phyloP scores from a whole-genome alignment of 768 basidiomycete species.

The Termitomyces sp. region DNA sequence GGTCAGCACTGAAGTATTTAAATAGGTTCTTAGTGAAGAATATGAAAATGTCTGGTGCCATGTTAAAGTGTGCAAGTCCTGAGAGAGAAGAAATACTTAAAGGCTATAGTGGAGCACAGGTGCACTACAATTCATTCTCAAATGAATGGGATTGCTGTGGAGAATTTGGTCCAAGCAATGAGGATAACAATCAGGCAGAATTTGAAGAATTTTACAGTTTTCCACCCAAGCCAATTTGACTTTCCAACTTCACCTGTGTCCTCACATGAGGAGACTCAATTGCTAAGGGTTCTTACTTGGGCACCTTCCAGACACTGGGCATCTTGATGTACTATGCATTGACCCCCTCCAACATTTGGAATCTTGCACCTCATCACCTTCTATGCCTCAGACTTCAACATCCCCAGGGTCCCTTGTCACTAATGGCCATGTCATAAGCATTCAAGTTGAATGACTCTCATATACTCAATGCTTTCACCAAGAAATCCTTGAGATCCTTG shows the following conservation, averaged over 20 bases:
- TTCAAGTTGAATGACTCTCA: neutral
- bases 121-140: too few relatives aligned
- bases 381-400: neutral
- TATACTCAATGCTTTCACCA: neutral
- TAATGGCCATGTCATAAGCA: neutral
- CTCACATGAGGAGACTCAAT: neutral
- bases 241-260: neutral
- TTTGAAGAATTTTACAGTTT: too few relatives aligned
- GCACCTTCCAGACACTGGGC: neutral
- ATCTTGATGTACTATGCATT: neutral
- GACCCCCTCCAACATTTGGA: neutral
- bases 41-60: neutral
- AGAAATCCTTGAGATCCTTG: neutral
- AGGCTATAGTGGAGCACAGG: neutral
- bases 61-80: neutral
- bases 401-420: neutral
- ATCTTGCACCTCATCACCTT: too few relatives aligned
- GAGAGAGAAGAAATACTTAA: neutral
- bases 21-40: neutral
- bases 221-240: too few relatives aligned
- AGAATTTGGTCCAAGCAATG: neutral
- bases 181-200: neutral
- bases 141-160: too few relatives aligned
- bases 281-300: neutral
- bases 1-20: conserved; percentile 4